phyloP scores from a whole-genome alignment of 495 filamentous ascomycete genomes.

The Aspergillus ellipticus region DNA sequence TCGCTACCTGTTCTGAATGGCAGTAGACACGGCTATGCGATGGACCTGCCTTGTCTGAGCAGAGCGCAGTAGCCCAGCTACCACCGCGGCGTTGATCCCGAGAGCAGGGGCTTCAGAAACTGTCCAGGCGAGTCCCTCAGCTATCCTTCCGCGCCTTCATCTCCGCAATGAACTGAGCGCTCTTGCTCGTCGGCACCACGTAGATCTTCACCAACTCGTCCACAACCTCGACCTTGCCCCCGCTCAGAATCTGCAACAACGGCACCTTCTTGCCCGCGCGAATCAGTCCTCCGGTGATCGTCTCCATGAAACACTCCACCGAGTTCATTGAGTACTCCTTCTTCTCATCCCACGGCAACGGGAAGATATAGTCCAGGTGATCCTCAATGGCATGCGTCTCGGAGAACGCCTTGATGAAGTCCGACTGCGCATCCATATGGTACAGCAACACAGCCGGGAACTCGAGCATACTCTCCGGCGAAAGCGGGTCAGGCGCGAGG shows the following conservation, averaged over 20 bases:
- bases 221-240: conserved; percentile 78
- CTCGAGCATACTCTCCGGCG: conserved; percentile 62
- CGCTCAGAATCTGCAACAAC: conserved; percentile 67
- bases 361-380: conserved; percentile 78
- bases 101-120: too few species aligned
- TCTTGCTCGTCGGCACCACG: conserved; percentile 68
- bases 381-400: conserved; percentile 67
- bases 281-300: conserved; percentile 69
- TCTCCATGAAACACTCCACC: conserved; percentile 93
- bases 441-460: conserved; percentile 84
- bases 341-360: conserved; percentile 75
- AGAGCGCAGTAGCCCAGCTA: too few species aligned
- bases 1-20: too few species aligned
- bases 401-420: conserved; percentile 82
- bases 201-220: conserved; percentile 80
- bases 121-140: conserved; percentile 6
- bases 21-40: too few species aligned
- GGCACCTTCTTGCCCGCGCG: conserved; percentile 85
- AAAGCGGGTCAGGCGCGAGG: conserved; percentile 68
- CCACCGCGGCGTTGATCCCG: too few species aligned
- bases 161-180: conserved; percentile 71
- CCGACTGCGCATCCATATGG: conserved; percentile 70
- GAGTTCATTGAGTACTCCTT: conserved; percentile 56
- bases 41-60: too few species aligned
- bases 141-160: conserved; percentile 64